Evolutionary conservation across 1,284 basidiomycete species (phyloP), one percentile per base, ranked within the genome.

Genomic region (Marasmius fiardii): DNA sequence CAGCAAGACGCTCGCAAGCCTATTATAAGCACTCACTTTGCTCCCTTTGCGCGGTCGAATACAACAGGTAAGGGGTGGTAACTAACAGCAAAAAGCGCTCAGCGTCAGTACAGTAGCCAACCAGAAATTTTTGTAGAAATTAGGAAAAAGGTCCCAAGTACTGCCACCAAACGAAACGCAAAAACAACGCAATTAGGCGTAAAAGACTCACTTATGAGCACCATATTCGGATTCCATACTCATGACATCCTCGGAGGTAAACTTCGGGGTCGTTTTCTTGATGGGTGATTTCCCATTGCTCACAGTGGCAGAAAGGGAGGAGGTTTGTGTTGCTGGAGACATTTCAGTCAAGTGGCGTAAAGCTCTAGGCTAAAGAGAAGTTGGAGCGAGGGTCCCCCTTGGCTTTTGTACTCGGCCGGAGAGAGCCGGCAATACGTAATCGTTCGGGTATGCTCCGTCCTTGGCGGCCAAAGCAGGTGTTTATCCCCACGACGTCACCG

Each of bases 1-100:
- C 64, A 65, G 60, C 60, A 53, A 61, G 58, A n/a, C n/a, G n/a
- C n/a, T n/a, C 54, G 57, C 57, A 47, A 8, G 28, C 31, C 10
- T 31, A 52, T 50, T 52, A 41, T 48, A 49, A 54, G 24, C 7
- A 71, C 77, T 81, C 78, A 92, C 90, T 88, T 92, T 20, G 93
- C 93, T 52, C 96, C 96, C 61, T 84, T 81, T 21, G 89, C 96
- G 53, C 85, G 83, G 65, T 97, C 93, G 65, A 99, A 96, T 55
- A 98, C 95, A 60, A 98, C 84, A 26, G 95, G 95, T 10, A 99
- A 79, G 0, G 96, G 95, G 70, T 98, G 95, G 72, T 98, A 98
- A 77, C 95, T 98, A 16, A 79, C 76, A 73, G 58, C 71, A 74
- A 68, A 68, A 74, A 71, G 74, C 64, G 67, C 65, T 69, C 71